Conservation (phyloP, 2,329 filamentous ascomycete genomes). For the Sporothrix phasma region DNA sequence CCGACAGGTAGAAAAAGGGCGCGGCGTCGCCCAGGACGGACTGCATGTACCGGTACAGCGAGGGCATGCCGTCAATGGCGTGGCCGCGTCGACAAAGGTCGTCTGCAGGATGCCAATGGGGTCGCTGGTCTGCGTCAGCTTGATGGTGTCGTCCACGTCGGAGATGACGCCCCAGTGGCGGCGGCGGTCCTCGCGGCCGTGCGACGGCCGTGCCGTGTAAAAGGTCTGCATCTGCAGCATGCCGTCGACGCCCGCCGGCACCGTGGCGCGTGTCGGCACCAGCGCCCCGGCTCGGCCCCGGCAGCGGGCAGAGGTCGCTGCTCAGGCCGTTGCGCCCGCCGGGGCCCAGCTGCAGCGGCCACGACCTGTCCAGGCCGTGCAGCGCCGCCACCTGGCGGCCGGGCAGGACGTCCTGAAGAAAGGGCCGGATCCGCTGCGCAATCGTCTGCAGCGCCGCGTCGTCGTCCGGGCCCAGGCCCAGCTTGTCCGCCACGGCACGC, state of each 20-base stretch:
- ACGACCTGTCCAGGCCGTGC: constrained; percentile 37
- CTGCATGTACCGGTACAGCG: constrained; percentile 63
- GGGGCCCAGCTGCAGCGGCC: constrained; percentile 51
- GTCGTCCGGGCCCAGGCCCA: constrained; percentile 36
- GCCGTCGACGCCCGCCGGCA: constrained; percentile 44
- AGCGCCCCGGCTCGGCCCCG: constrained; percentile 37
- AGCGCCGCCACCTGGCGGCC: constrained; percentile 57
- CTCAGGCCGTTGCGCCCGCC: constrained; percentile 64
- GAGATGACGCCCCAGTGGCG: constrained; percentile 65
- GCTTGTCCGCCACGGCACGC: constrained; percentile 55
- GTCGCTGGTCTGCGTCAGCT: constrained; percentile 73
- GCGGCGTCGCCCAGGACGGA: constrained; percentile 30
- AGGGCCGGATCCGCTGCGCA: constrained; percentile 59
- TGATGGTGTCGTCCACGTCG: constrained; percentile 93
- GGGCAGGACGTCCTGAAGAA: constrained; percentile 66
- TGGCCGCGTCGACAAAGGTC: constrained; percentile 70
- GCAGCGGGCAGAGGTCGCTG: constrained; percentile 48
- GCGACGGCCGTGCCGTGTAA: constrained; percentile 61
- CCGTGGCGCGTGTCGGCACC: constrained; percentile 39
- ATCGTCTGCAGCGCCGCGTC: constrained; percentile 51
- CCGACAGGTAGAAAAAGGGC: constrained; percentile 87
- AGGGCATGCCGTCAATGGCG: constrained; percentile 69
- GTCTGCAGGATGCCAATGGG: constrained; percentile 70
- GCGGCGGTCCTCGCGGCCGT: background rate
- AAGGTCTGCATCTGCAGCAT: constrained; percentile 57